Evolutionary conservation across 2,329 filamentous ascomycete species (phyloP).

Genomic region (Pseudodiploospora longispora): DNA sequence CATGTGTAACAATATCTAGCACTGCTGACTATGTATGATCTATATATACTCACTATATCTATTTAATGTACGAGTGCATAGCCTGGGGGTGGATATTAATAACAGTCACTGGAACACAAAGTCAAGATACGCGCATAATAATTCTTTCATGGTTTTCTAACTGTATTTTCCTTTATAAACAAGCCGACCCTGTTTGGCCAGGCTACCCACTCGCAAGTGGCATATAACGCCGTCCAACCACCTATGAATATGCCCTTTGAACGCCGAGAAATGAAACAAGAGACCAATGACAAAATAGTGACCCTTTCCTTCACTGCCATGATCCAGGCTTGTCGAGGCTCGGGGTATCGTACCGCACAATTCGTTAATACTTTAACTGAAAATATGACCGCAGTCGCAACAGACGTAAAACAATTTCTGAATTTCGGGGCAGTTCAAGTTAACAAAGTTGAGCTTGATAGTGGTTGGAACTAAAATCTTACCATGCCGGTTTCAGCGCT

Average conservation of each 20-base stretch:
- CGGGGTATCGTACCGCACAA: slow-evolving; percentile 14
- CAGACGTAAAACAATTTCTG: slow-evolving; percentile 93
- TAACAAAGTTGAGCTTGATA: not conserved
- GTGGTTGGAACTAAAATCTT: slow-evolving; percentile 27
- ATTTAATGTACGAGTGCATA: too few relatives aligned
- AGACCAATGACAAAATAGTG: not conserved
- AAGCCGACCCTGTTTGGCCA: too few relatives aligned
- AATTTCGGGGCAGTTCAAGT: not conserved
- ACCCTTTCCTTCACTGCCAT: not conserved
- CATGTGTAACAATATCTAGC: too few relatives aligned
- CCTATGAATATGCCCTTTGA: not conserved
- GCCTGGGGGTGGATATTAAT: too few relatives aligned
- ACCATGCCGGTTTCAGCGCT: slow-evolving; percentile 98
- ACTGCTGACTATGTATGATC: too few relatives aligned
- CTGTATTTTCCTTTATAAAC: too few relatives aligned
- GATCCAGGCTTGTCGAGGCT: not conserved
- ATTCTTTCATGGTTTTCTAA: too few relatives aligned
- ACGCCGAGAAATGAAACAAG: slow-evolving; percentile 5
- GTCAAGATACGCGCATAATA: too few relatives aligned
- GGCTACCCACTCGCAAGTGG: not conserved
- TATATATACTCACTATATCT: too few relatives aligned
- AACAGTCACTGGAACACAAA: too few relatives aligned
- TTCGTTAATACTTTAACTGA: slow-evolving; percentile 38
- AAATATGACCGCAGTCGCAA: slow-evolving; percentile 87
- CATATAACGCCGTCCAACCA: not conserved